Evolutionary conservation across 192 early-diverging fungal genomes (phyloP).

Genomic region (Funneliformis mosseae): DNA sequence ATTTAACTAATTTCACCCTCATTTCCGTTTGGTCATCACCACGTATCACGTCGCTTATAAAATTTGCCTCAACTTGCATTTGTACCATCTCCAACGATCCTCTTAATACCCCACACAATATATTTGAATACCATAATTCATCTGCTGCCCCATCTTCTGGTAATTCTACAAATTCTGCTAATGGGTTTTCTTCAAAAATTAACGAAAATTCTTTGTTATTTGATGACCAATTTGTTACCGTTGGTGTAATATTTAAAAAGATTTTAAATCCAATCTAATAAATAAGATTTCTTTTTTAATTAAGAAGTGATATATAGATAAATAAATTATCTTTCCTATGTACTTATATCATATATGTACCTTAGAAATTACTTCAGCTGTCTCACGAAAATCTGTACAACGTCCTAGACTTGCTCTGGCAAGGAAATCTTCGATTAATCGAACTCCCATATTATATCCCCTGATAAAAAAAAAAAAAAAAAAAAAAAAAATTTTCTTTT

Average conservation of each 20-base stretch:
- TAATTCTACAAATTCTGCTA: conserved; percentile 97
- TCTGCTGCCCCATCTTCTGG: conserved; percentile 72
- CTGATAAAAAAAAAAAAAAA: conserved; percentile 44
- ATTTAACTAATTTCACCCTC: conserved; percentile 83
- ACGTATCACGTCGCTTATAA: conserved; percentile 80
- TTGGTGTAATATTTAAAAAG: conserved; percentile 90
- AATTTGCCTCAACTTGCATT: conserved; percentile 86
- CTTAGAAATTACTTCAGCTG: conserved; percentile 94
- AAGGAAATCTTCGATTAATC: conserved; percentile 95
- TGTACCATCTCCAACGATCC: conserved; percentile 98
- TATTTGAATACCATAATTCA: conserved; percentile 96
- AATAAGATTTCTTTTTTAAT: neutral
- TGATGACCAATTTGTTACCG: conserved; percentile 76
- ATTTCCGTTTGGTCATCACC: conserved; percentile 93
- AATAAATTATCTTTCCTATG: neutral
- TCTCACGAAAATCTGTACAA: conserved; percentile 88
- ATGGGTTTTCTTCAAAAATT: conserved; percentile 92
- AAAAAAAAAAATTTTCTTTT: neutral
- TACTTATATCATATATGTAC: conserved; percentile 46
- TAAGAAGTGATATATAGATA: neutral
- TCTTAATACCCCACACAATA: conserved; percentile 91
- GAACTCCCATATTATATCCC: conserved; percentile 97
- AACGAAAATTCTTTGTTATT: conserved; percentile 93
- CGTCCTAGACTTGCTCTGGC: conserved; percentile 77
- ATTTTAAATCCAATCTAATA: conserved; percentile 89